A percentile compares a stretch with the other conserved stretches of the same genome.
These are phyloP conservation scores for Syzygium grande DNA, from an alignment of 345 rosid species.

Conservation along the genomic window DNA sequence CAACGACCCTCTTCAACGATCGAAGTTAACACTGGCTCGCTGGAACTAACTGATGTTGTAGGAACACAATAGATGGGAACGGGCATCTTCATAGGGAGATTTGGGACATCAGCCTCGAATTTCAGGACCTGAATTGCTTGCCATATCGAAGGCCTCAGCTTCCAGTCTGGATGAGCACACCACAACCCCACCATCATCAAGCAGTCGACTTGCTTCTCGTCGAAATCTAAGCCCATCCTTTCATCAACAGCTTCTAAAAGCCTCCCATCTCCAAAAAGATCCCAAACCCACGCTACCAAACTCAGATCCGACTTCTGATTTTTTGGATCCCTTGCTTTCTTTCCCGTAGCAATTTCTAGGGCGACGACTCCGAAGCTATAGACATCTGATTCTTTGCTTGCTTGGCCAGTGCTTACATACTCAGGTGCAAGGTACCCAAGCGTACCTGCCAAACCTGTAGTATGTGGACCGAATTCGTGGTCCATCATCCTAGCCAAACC, in stretches of 20 bases:
- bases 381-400: constrained; percentile 43
- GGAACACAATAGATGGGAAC: constrained; percentile 24
- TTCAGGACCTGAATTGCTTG: constrained; percentile 46
- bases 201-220: constrained; percentile 24
- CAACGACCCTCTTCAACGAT: constrained; percentile 27
- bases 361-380: constrained; percentile 37
- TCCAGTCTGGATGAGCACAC: constrained; percentile 54
- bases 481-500: constrained; percentile 51
- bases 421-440: constrained; percentile 57
- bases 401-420: constrained; percentile 33
- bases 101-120: constrained; percentile 29
- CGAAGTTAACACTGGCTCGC: constrained; percentile 11
- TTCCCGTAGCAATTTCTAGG: constrained; percentile 30
- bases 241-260: constrained; percentile 20
- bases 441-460: constrained; percentile 52
- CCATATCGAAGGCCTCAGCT: constrained; percentile 34
- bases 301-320: constrained; percentile 5
- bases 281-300: constrained; percentile 51
- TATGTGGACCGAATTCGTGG: constrained; percentile 32
- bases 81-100: constrained; percentile 34
- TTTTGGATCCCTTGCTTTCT: constrained; percentile 17
- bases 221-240: constrained; percentile 18
- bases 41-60: constrained; percentile 11
- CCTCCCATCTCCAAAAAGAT: constrained; percentile 22
- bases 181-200: constrained; percentile 46